A percentile compares a stretch with the other conserved stretches of the same genome.
Conservation (phyloP, 257 asterid genomes). For the Thymus mandschuricus region DNA sequence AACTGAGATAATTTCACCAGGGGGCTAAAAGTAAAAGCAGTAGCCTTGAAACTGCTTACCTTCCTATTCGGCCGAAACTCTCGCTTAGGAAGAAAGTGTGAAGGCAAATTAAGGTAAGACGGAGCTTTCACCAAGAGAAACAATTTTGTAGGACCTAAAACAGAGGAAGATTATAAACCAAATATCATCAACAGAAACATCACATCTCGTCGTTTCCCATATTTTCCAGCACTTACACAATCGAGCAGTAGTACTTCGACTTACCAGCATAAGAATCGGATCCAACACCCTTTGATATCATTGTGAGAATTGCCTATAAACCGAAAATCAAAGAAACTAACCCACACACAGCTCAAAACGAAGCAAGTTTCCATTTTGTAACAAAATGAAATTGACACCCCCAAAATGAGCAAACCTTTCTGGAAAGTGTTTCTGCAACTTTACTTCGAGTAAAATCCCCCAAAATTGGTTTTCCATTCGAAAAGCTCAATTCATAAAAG, state of each 20-base stretch:
- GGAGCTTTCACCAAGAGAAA: constrained; percentile 90
- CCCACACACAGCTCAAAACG: background rate
- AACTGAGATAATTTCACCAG: background rate
- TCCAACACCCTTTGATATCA: constrained; percentile 92
- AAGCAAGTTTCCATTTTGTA: background rate
- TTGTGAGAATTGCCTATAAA: constrained; percentile 74
- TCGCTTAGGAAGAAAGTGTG: constrained; percentile 93
- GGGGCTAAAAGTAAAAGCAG: background rate
- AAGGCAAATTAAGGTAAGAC: constrained; percentile 59
- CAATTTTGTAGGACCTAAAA: constrained; percentile 78
- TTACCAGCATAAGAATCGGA: constrained; percentile 76
- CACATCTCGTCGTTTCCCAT: background rate
- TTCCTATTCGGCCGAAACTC: constrained; percentile 72
- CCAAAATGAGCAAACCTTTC: constrained; percentile 57
- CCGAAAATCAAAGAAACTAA: constrained; percentile 5
- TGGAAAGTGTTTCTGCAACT: constrained; percentile 66
- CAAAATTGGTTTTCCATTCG: constrained; percentile 40
- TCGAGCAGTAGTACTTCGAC: background rate
- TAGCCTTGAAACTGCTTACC: constrained; percentile 41
- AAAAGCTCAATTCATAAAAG: constrained; percentile 73
- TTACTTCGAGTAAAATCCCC: constrained; percentile 61
- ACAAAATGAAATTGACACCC: constrained; percentile 12
- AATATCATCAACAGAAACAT: constrained; percentile 12
- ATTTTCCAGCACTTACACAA: constrained; percentile 15
- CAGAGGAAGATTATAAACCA: constrained; percentile 25